A percentile compares a stretch with the other conserved stretches of the same genome.
phyloP scores from a whole-genome alignment of 345 rosid genomes.

The Syzygium aqueum region DNA sequence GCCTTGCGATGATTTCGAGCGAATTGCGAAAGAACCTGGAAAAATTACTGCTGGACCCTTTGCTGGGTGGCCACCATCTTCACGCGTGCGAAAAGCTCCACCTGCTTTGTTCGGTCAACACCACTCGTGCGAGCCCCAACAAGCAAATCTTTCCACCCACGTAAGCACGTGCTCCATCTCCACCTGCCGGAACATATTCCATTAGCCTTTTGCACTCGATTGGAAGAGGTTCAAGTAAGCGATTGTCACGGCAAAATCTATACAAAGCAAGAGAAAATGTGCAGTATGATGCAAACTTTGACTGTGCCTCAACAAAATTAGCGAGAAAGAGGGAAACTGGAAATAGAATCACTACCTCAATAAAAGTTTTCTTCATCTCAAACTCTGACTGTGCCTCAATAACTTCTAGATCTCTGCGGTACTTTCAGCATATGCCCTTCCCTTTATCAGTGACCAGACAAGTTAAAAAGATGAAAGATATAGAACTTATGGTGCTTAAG shows the following conservation, averaged over 20 bases:
- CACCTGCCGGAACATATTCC: not conserved
- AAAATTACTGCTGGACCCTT: not conserved
- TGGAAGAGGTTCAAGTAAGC: not conserved
- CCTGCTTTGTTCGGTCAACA: not conserved
- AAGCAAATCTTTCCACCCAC: accelerated
- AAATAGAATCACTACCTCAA: too few species aligned
- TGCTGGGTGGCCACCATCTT: not conserved
- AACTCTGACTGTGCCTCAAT: not conserved
- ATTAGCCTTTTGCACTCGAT: not conserved
- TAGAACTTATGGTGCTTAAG: not conserved
- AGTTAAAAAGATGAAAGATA: not conserved
- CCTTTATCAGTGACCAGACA: not conserved
- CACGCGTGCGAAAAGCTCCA: not conserved
- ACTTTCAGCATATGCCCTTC: not conserved
- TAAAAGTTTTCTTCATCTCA: not conserved
- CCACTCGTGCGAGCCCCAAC: too few species aligned
- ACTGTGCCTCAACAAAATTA: too few species aligned
- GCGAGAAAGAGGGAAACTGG: not conserved
- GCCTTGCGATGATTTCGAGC: accelerated
- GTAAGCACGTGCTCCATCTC: not conserved
- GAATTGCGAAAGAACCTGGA: not conserved
- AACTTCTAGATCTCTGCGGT: not conserved
- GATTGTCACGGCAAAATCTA: not conserved
- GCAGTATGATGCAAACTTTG: not conserved
- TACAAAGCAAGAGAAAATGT: not conserved